These are phyloP conservation scores for Acanthamoeba sp. DNA, from an alignment of 208 protist species.

Conservation along the genomic window DNA sequence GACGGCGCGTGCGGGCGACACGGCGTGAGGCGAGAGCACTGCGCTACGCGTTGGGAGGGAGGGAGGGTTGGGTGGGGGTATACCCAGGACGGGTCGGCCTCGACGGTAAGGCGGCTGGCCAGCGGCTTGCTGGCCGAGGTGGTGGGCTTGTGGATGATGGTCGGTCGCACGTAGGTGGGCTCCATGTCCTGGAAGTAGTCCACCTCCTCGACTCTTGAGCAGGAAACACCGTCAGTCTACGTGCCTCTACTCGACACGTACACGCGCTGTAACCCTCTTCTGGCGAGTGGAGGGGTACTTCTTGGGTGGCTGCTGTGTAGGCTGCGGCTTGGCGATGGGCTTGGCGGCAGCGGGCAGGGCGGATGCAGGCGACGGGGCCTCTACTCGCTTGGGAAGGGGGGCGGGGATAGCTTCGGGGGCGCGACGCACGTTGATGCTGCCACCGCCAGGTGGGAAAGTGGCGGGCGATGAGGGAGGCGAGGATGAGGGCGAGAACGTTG, in stretches of 20 bases:
- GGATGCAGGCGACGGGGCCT: neutral
- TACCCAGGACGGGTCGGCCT: neutral
- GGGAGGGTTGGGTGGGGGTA: neutral
- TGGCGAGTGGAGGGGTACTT: neutral
- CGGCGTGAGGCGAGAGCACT: too few relatives aligned
- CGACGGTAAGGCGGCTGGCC: neutral
- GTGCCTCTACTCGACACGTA: neutral
- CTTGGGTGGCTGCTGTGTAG: neutral
- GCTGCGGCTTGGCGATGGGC: neutral
- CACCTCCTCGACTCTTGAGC: conserved; percentile 8
- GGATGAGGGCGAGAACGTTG: neutral
- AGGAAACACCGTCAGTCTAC: neutral
- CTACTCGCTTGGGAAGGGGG: neutral
- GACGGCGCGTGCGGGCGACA: neutral
- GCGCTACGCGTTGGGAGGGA: too few relatives aligned
- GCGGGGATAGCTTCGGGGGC: neutral
- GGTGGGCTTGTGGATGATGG: neutral
- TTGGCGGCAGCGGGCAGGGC: neutral
- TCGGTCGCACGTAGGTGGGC: conserved; percentile 51
- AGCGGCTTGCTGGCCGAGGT: neutral
- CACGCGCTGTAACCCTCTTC: neutral
- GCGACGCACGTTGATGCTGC: conserved; percentile 33
- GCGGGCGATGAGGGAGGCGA: neutral
- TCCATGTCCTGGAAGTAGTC: conserved; percentile 70
- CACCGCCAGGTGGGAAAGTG: neutral